A percentile compares a stretch with the other conserved stretches of the same genome.
Evolutionary conservation across 768 basidiomycete species (phyloP).

Genomic region (Cytidiella melzeri): DNA sequence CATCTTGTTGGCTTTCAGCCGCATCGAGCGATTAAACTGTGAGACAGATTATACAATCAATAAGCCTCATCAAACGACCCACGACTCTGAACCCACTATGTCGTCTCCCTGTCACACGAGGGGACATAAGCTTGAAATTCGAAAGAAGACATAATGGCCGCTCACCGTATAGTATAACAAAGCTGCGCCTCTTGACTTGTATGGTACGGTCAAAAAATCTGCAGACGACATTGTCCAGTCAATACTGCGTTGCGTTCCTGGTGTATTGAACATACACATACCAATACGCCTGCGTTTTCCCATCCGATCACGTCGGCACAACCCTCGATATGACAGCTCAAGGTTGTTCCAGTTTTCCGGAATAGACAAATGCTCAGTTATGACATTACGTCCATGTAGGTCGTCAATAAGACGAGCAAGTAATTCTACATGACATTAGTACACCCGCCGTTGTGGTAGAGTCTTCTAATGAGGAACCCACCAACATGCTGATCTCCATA

Average conservation of each 20-base stretch:
- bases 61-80: too few species aligned
- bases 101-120: slow-evolving; percentile 88
- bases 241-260: too few species aligned
- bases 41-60: too few species aligned
- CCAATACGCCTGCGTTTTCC: slow-evolving; percentile 64
- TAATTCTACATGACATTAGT: too few species aligned
- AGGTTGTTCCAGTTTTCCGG: slow-evolving; percentile 63
- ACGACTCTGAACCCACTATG: slow-evolving; percentile 68
- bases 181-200: slow-evolving; percentile 73
- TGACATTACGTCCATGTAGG: slow-evolving; percentile 51
- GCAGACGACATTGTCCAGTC: too few species aligned
- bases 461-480: too few species aligned
- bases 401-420: slow-evolving; percentile 49
- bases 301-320: slow-evolving; percentile 44
- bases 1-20: slow-evolving; percentile 73
- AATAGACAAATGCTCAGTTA: slow-evolving; percentile 76
- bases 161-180: slow-evolving; percentile 86
- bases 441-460: too few species aligned
- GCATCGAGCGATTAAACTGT: slow-evolving; percentile 87
- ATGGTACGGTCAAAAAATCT: slow-evolving; percentile 83
- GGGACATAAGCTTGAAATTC: background rate
- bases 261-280: slow-evolving; percentile 23
- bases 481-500: too few species aligned
- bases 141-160: too few species aligned
- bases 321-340: slow-evolving; percentile 78